A percentile compares a stretch with the other conserved stretches of the same genome.
These are phyloP conservation scores for Nitzschia sp. DNA, from an alignment of 108 stramenopile species.

Conservation along the genomic window DNA sequence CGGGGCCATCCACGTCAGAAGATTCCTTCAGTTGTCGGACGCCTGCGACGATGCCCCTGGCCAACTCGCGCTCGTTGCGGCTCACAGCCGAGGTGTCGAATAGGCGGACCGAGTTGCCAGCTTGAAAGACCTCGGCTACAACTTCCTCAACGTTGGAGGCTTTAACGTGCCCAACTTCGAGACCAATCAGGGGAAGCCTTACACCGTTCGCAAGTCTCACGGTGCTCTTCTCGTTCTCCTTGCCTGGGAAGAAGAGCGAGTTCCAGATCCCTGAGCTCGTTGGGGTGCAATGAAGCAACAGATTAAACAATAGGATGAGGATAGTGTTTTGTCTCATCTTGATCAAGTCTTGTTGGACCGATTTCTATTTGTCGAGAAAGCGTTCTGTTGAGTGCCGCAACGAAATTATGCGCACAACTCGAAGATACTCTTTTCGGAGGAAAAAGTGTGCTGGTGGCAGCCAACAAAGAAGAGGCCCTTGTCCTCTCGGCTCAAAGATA, in stretches of 20 bases:
- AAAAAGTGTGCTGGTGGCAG: too few species aligned
- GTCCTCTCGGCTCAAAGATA: too few species aligned
- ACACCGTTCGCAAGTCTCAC: slow-evolving; percentile 38
- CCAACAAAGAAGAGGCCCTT: too few species aligned
- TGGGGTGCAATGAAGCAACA: not conserved
- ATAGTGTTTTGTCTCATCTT: slow-evolving; percentile 2
- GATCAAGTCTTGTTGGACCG: not conserved
- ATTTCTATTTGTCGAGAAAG: not conserved
- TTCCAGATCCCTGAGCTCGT: not conserved
- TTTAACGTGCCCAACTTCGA: slow-evolving; percentile 74
- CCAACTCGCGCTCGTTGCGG: slow-evolving; percentile 59
- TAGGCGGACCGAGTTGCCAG: slow-evolving; percentile 40
- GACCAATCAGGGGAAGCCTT: slow-evolving; percentile 67
- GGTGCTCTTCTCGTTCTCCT: slow-evolving; percentile 21
- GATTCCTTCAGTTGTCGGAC: slow-evolving; percentile 13
- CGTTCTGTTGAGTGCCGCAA: not conserved
- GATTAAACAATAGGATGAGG: not conserved
- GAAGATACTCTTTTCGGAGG: too few species aligned
- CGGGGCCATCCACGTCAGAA: not conserved
- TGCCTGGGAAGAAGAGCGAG: slow-evolving; percentile 3
- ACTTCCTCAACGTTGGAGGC: slow-evolving; percentile 41
- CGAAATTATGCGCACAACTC: not conserved
- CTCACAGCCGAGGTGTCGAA: slow-evolving; percentile 71
- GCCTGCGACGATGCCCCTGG: slow-evolving; percentile 47
- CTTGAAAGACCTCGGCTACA: slow-evolving; percentile 21